Conservation (phyloP, 1,284 basidiomycete genomes). For the Grifola frondosa region DNA sequence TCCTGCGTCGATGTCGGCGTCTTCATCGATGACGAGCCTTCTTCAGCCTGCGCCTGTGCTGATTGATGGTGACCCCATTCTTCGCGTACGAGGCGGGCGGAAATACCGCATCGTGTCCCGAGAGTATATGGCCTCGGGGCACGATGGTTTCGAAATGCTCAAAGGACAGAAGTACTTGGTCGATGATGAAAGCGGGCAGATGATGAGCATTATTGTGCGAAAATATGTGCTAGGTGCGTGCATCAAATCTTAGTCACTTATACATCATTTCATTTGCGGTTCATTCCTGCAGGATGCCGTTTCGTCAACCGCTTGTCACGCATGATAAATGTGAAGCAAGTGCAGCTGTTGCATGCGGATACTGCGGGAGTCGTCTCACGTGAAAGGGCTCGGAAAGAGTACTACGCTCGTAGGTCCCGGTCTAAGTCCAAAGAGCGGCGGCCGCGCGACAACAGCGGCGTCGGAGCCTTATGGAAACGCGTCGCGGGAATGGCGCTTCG, state of each 20-base stretch:
- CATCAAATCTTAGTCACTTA: background rate
- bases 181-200: constrained; percentile 82
- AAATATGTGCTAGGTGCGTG: constrained; percentile 80
- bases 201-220: constrained; percentile 81
- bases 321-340: constrained; percentile 30
- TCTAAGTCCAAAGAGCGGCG: constrained; percentile 17
- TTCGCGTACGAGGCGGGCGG: constrained; percentile 51
- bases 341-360: constrained; percentile 37
- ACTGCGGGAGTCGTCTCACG: constrained; percentile 45
- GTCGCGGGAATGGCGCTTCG: constrained; percentile 45
- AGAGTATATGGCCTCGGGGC: constrained; percentile 74
- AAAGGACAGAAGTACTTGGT: constrained; percentile 70
- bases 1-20: constrained; percentile 32
- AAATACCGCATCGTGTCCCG: constrained; percentile 78
- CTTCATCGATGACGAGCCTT: constrained; percentile 9
- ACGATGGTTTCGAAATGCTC: constrained; percentile 80
- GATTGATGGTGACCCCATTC: constrained; percentile 52
- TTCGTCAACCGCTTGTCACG: constrained; percentile 64
- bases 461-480: constrained; percentile 49
- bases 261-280: background rate
- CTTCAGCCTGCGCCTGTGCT: constrained; percentile 10
- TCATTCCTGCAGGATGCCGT: constrained; percentile 49
- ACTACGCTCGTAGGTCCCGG: constrained; percentile 17
- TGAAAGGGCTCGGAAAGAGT: constrained; percentile 38
- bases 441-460: constrained; percentile 12